Conservation (phyloP, 108 stramenopile species). For the Skeletonema menzelii region DNA sequence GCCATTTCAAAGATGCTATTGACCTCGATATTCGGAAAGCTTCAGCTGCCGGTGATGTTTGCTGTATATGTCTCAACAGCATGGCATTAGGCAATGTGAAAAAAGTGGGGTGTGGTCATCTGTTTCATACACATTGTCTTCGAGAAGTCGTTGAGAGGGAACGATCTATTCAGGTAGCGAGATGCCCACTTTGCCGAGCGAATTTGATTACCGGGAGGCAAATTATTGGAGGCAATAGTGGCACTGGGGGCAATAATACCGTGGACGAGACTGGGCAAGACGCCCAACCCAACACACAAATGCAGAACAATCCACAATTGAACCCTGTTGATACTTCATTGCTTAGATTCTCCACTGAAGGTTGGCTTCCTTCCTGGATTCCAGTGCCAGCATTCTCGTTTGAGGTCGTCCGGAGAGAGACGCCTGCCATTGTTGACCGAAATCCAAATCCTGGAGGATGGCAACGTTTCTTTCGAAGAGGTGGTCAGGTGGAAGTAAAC, state of each 20-base stretch:
- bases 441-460: conserved; percentile 25
- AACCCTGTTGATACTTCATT: conserved; percentile 60
- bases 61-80: conserved; percentile 77
- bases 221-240: neutral
- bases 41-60: conserved; percentile 68
- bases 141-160: conserved; percentile 79
- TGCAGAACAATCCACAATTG: conserved; percentile 15
- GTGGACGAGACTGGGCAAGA: neutral
- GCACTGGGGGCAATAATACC: conserved; percentile 1
- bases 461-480: conserved; percentile 36
- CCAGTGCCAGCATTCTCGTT: conserved; percentile 81
- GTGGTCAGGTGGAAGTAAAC: conserved; percentile 22
- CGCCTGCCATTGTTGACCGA: conserved; percentile 25
- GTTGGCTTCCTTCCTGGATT: conserved; percentile 73
- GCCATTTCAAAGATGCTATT: conserved; percentile 61
- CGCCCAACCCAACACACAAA: conserved; percentile 2
- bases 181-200: conserved; percentile 78
- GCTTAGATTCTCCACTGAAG: conserved; percentile 80
- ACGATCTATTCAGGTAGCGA: conserved; percentile 58
- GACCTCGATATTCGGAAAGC: conserved; percentile 70
- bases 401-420: conserved; percentile 73
- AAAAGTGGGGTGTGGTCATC: conserved; percentile 74
- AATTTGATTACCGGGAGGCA: conserved; percentile 51
- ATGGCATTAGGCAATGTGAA: conserved; percentile 67
- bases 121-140: conserved; percentile 78